phyloP scores from a whole-genome alignment of 164 flowering plant species.

The Sextonia rubra region DNA sequence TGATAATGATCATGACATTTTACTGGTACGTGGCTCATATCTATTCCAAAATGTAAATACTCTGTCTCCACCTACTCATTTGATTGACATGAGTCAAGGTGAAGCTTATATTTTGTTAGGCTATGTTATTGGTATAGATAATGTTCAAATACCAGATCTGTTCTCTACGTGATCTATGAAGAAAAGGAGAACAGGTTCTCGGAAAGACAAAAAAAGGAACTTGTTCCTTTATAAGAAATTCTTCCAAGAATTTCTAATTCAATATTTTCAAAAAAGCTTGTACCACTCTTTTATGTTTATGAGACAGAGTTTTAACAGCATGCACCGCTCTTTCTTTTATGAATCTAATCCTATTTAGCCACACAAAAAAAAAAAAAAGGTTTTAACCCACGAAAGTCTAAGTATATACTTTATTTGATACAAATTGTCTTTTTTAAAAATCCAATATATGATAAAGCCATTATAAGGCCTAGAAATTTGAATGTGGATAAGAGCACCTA shows the following conservation, averaged over 20 bases:
- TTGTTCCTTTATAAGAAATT: not conserved
- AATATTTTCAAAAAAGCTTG: not conserved
- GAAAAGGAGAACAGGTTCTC: not conserved
- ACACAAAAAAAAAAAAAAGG: no score
- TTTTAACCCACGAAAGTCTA: not conserved
- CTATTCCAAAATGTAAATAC: no score
- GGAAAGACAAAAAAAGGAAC: not conserved
- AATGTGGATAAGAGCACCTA: no score
- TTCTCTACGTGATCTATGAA: not conserved
- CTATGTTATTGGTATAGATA: not conserved
- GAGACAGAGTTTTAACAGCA: not conserved
- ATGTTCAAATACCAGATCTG: not conserved
- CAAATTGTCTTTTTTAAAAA: no score
- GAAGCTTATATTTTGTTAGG: not conserved
- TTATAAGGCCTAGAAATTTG: no score
- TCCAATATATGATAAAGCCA: not conserved
- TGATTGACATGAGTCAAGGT: no score
- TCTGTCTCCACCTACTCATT: no score
- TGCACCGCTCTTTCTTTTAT: no score
- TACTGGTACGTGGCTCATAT: no score
- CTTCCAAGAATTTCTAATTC: not conserved
- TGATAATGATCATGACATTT: no score
- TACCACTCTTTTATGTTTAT: not conserved
- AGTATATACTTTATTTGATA: not conserved
- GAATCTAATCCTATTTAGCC: no score